These are phyloP conservation scores for Tolypocladium ovalisporum DNA, from an alignment of 2,329 filamentous ascomycete species.

Conservation along the genomic window DNA sequence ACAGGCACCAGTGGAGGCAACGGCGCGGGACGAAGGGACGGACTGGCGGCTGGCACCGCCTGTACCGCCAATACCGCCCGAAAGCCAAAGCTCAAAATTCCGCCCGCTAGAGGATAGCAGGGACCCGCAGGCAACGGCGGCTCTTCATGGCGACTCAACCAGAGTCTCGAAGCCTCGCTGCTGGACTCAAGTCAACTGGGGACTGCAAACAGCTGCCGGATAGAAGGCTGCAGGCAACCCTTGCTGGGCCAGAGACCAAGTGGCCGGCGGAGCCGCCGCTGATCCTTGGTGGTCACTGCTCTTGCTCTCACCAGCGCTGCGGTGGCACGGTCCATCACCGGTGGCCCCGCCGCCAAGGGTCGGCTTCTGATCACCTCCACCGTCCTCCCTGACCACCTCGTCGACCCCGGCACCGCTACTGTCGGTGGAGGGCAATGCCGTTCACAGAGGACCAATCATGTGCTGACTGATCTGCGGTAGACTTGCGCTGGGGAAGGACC, in stretches of 20 bases:
- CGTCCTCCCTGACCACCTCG: background rate
- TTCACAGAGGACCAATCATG: background rate
- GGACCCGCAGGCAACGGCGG: background rate
- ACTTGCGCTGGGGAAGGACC: background rate
- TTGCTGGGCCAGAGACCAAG: background rate
- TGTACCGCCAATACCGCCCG: background rate
- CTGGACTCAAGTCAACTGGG: background rate
- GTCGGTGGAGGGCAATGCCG: background rate
- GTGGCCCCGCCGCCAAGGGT: slow-evolving; percentile 2
- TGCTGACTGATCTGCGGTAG: slow-evolving; percentile 1
- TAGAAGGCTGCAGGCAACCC: background rate
- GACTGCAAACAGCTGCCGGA: background rate
- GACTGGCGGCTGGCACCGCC: slow-evolving; percentile 1
- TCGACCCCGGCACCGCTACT: background rate
- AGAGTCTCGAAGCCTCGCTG: background rate
- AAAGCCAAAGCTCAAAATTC: background rate
- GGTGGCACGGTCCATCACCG: slow-evolving; percentile 3
- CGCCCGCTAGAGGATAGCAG: background rate
- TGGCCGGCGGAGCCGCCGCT: background rate
- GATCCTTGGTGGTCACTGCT: background rate
- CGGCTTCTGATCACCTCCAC: background rate
- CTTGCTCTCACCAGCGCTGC: background rate
- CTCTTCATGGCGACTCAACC: background rate
- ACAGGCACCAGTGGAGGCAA: background rate
- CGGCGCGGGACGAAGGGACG: slow-evolving; percentile 5